phyloP scores from a whole-genome alignment of 805 yeast genomes.

The Teunomyces funiuensis region DNA sequence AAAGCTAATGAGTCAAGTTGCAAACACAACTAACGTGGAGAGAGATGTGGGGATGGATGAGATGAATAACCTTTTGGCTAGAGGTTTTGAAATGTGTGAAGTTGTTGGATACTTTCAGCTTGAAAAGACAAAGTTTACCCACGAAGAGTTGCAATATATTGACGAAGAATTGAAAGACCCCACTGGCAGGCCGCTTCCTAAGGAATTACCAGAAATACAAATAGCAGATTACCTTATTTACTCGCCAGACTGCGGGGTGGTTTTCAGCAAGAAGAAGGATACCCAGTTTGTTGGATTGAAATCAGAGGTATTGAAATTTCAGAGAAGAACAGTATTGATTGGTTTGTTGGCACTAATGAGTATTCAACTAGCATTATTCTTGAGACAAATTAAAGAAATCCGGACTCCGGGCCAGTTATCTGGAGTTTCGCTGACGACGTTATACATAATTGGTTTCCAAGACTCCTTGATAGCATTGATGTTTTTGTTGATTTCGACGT shows the following conservation, averaged over 20 bases:
- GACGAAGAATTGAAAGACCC: conserved; percentile 76
- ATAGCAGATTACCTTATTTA: conserved; percentile 62
- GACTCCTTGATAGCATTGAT: conserved; percentile 72
- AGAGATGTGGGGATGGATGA: conserved; percentile 38
- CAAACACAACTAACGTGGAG: conserved; percentile 43
- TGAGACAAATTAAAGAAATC: conserved; percentile 68
- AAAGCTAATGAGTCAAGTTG: conserved; percentile 41
- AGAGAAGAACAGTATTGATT: conserved; percentile 42
- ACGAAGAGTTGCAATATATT: conserved; percentile 54
- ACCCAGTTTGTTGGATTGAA: conserved; percentile 51
- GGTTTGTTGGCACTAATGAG: conserved; percentile 46
- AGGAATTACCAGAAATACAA: conserved; percentile 51
- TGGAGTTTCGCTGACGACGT: conserved; percentile 52
- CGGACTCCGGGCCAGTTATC: conserved; percentile 81
- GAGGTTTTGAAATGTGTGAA: conserved; percentile 58
- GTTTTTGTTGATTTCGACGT: conserved; percentile 57
- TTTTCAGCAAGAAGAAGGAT: conserved; percentile 29
- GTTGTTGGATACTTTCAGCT: conserved; percentile 66
- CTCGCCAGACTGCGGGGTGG: conserved; percentile 86
- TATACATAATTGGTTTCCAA: conserved; percentile 64
- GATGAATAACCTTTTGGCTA: conserved; percentile 35
- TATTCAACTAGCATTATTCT: conserved; percentile 53
- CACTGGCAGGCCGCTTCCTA: conserved; percentile 70
- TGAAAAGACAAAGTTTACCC: conserved; percentile 55
- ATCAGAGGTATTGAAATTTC: conserved; percentile 43